These are phyloP conservation scores for Botryosphaeria dothidea DNA, from an alignment of 2,329 filamentous ascomycete species.

Conservation along the genomic window DNA sequence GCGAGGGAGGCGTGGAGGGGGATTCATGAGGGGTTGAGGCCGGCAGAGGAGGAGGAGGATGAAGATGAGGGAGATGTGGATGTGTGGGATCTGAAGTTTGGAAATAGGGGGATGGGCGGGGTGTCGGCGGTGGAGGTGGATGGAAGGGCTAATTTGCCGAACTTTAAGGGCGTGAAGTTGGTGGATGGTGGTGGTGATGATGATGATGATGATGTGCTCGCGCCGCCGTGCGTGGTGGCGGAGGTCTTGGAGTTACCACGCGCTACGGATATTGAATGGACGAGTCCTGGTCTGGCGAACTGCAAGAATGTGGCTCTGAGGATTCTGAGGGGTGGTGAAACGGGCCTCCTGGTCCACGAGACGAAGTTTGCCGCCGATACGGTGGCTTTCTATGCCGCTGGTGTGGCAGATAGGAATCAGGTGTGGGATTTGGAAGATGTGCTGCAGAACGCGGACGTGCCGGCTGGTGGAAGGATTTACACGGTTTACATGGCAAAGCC, in stretches of 20 bases:
- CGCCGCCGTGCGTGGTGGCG: constrained; percentile 70
- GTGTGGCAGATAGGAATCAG: not conserved
- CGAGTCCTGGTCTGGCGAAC: constrained; percentile 60
- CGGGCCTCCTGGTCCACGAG: constrained; percentile 23
- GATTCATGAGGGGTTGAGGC: constrained; percentile 25
- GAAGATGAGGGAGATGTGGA: constrained; percentile 54
- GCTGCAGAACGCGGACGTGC: not conserved
- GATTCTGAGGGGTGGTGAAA: constrained; percentile 25
- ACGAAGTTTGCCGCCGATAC: not conserved
- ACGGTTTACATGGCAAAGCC: not conserved
- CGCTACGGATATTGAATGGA: constrained; percentile 79
- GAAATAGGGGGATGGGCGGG: constrained; percentile 27
- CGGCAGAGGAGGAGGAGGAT: constrained; percentile 49
- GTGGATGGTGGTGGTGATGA: not conserved
- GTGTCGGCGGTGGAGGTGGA: constrained; percentile 21
- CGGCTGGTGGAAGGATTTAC: not conserved
- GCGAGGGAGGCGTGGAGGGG: constrained; percentile 49
- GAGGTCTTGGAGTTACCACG: constrained; percentile 78
- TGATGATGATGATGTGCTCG: constrained; percentile 25
- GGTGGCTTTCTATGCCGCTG: not conserved
- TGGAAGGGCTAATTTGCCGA: constrained; percentile 45
- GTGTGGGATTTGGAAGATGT: constrained; percentile 1
- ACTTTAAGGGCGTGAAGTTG: constrained; percentile 23
- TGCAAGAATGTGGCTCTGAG: constrained; percentile 23
- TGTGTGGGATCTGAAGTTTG: constrained; percentile 66